Evolutionary conservation across 2,329 filamentous ascomycete species (phyloP), one percentile per base, ranked within the genome.

Genomic region (Basipetospora chlamydospora): DNA sequence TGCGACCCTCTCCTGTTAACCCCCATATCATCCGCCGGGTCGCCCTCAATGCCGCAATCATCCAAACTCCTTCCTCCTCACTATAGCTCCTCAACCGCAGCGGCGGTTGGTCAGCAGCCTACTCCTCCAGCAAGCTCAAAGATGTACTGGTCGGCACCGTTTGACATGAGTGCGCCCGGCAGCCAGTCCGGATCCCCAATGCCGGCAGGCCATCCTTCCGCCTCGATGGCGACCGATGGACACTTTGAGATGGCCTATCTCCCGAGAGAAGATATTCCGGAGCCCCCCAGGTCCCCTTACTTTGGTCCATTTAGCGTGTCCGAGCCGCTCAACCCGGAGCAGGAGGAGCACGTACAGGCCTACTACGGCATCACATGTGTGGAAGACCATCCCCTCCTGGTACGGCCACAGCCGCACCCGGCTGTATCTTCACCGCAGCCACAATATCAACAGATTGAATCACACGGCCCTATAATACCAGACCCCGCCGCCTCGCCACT

Each of bases 11-110:
- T 21, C 18, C 29, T 38, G 11, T 23, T 38, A 9, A 38, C 35
- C 16, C 67, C 68, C 18, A 60, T 61, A n/a, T 70, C 67, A 32
- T 55, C 56, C 33, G 55, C 57, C 38, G 59, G 54, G 20, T 71
- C 67, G 22, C 67, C 67, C 37, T 60, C 61, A 33, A 45, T 67
- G 29, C 55, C 59, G 37, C 61, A 67, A 38, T 55, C 54, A 35
- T 50, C 51, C 37, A 65, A 66, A 44, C 52, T 37, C 9, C 22
- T 23, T 13, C 35, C n/a, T n/a, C n/a, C 30, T 16, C 28, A 37
- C 20, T 37, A 37, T 21, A 37, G 18, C 58, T 42, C 58, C 46
- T 31, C 55, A 12, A 55, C 57, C n/a, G 50, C 54, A 26, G 48
- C 50, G 15, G 17, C 26, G n/a, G 28, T 51, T 50, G 23, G 45